Percentiles rank a stretch among this genome's conserved stretches.
Conservation (phyloP, 2,329 filamentous ascomycete genomes). For the Acrodontium crateriforme region DNA sequence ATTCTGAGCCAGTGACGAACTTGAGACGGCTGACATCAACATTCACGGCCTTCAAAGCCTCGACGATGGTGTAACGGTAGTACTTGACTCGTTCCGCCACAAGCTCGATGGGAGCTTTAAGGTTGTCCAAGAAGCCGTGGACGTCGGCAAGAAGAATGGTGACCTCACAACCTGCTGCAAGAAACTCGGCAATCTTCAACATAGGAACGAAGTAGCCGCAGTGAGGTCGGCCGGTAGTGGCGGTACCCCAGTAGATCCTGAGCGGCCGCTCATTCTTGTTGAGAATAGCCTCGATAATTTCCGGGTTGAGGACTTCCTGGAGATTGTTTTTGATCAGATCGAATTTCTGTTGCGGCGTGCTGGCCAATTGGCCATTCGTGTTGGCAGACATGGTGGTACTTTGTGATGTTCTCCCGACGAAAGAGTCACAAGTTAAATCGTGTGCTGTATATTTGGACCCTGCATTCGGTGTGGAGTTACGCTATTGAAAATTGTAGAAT, state of each 20-base stretch:
- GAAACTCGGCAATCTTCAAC: slow-evolving; percentile 79
- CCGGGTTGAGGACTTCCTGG: slow-evolving; percentile 67
- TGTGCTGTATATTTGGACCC: no score
- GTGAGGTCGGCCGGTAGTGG: slow-evolving; percentile 77
- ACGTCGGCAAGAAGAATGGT: slow-evolving; percentile 32
- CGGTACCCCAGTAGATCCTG: slow-evolving; percentile 79
- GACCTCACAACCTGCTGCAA: slow-evolving; percentile 66
- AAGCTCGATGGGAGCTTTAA: slow-evolving; percentile 64
- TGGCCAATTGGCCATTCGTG: slow-evolving; percentile 5
- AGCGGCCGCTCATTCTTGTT: slow-evolving; percentile 56
- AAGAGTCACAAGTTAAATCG: no score
- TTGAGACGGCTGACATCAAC: slow-evolving; percentile 66
- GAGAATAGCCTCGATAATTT: slow-evolving; percentile 64
- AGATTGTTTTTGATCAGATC: slow-evolving; percentile 62
- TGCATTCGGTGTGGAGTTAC: no score
- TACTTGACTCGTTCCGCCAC: slow-evolving; percentile 71
- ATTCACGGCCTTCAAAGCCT: slow-evolving; percentile 61
- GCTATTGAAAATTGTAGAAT: no score
- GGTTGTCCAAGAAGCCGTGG: slow-evolving; percentile 50
- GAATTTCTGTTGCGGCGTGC: slow-evolving; percentile 45
- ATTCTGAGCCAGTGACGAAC: slow-evolving; percentile 63
- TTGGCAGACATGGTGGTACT: slow-evolving; percentile 7
- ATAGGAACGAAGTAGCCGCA: slow-evolving; percentile 80
- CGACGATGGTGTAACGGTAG: slow-evolving; percentile 65
- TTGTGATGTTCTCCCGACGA: no score